Evolutionary conservation across 345 rosid species (phyloP), one percentile per base, ranked within the genome.

Genomic region (Cardamine resedifolia): DNA sequence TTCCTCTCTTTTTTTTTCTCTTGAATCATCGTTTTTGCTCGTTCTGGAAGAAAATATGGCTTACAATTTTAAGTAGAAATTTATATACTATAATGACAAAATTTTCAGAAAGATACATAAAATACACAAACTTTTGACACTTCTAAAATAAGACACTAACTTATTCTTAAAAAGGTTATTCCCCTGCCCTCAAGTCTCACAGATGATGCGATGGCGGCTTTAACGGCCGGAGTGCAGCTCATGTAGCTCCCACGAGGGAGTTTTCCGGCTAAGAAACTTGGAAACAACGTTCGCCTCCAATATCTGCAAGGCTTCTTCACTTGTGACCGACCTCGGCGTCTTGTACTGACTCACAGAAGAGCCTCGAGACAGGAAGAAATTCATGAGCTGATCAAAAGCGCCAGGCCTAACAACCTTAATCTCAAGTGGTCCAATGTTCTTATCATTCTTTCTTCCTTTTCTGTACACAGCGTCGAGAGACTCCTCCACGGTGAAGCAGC

Each of bases 301-400:
- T 51, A 90, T 76, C 70, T 77, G 55, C 8, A 83, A 39, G 5
- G 91, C 86, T 62, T 80, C 84, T 70, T 74, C 82, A 15, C 78
- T 81, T n/a, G 75, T 83, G 71, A 92, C 86, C 72, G 91, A 90
- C 70, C 96, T 87, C 2, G 96, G 96, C 0, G 96, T 92, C 85
- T 92, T 92, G 83, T 92, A 92, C 55, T 92, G 98, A 77, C 91
- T 92, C 58, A 90, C 82, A 0, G 98, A 92, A 47, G 98, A 92
- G 3, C 98, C 98, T 59, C 78, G 83, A 23, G 91, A 85, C 7
- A 90, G 68, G 34, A 86, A 90, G 5, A 82, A 85, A 67, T 83
- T 89, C 98, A 92, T 90, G 20, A 90, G 86, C 6, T 85, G 85
- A 24, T 92, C 93, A 27, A 92, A 92, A 65, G 91, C 65, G 34